Percentiles rank a stretch among this genome's conserved stretches.
Conservation (phyloP, 352 stramenopile genomes). For the Aphanomyces stellatus region DNA sequence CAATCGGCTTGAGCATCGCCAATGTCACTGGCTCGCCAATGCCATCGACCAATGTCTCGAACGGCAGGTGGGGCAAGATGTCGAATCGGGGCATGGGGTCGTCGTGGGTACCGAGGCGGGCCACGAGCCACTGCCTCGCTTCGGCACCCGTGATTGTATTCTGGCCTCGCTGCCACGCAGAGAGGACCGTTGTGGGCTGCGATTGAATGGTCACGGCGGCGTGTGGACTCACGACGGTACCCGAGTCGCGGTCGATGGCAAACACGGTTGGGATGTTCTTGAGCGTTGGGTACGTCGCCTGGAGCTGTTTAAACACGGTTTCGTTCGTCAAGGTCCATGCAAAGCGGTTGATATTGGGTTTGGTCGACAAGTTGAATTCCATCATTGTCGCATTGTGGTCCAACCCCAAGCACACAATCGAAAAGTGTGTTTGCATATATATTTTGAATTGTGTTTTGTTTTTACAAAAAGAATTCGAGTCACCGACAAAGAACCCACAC, state of each 20-base stretch:
- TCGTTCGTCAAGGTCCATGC: neutral
- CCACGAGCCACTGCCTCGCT: neutral
- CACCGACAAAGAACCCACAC: too few relatives aligned
- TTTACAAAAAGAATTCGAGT: too few relatives aligned
- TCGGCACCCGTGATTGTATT: neutral
- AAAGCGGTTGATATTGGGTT: neutral
- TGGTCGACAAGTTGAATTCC: neutral
- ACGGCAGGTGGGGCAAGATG: neutral
- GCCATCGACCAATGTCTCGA: neutral
- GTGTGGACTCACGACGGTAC: neutral
- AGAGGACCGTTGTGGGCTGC: neutral
- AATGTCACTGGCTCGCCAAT: neutral
- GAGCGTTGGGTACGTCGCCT: neutral
- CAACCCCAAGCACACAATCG: neutral
- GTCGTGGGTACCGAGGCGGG: neutral
- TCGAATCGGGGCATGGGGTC: neutral
- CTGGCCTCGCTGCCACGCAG: neutral
- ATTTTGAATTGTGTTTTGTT: too few relatives aligned
- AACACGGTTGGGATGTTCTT: neutral
- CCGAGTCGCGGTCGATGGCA: slow-evolving; percentile 1
- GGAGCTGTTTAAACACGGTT: neutral
- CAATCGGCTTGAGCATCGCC: neutral
- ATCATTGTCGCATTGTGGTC: neutral
- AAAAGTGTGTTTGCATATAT: too few relatives aligned
- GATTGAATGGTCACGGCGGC: neutral